Percentiles rank a stretch among this genome's conserved stretches.
phyloP scores from a whole-genome alignment of 345 rosid genomes.

The Citrus australasica region DNA sequence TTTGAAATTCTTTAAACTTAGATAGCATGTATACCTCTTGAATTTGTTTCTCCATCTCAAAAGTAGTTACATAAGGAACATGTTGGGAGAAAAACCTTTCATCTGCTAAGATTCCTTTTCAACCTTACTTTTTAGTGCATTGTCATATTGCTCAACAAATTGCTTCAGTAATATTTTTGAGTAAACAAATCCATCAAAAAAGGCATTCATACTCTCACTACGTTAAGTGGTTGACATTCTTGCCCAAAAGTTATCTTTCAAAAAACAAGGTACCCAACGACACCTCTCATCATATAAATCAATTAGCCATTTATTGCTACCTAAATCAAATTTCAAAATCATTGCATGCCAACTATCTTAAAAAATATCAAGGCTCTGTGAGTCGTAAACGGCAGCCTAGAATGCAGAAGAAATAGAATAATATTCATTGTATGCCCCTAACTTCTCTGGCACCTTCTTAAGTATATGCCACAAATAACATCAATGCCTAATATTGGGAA shows the following conservation, averaged over 20 bases:
- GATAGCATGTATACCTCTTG: background rate
- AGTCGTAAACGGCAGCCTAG: too few species aligned
- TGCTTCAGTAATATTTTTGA: background rate
- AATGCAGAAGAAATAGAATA: too few species aligned
- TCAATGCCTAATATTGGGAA: background rate
- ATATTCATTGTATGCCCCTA: background rate
- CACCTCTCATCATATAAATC: background rate
- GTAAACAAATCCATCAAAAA: background rate
- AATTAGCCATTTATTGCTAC: background rate
- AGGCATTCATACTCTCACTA: background rate
- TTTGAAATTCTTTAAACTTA: background rate
- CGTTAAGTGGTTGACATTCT: background rate
- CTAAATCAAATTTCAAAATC: background rate
- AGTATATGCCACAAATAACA: background rate
- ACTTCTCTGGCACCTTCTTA: background rate
- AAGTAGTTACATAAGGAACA: background rate
- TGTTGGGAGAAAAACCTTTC: background rate
- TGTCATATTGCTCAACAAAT: background rate
- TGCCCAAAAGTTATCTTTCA: background rate
- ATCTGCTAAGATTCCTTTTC: background rate
- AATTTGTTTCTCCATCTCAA: background rate
- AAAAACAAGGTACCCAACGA: background rate
- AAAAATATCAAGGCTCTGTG: too few species aligned
- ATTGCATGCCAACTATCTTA: too few species aligned
- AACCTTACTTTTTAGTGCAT: background rate